Evolutionary conservation across 2,329 filamentous ascomycete genomes (phyloP), one percentile per base, ranked within the genome.

Genomic region (Scopulariopsis brevicaulis): DNA sequence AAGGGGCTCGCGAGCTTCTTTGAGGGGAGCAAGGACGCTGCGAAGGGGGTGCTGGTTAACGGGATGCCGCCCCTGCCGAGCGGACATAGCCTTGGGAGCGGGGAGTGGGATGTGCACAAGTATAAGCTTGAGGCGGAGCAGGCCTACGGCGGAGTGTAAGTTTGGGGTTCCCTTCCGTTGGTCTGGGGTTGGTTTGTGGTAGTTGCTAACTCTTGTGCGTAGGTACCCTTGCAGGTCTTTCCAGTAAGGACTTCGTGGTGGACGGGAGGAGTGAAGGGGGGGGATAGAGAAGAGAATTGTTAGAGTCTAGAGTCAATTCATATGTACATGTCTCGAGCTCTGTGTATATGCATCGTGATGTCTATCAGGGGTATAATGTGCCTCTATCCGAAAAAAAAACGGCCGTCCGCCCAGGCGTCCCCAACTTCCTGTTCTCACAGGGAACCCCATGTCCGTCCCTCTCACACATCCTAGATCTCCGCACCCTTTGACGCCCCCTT

Each of bases 11-110:
- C 88, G 40, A 81, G 82, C 58, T 87, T 84, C 62, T 86, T 96
- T 60, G 81, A 89, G 75, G 83, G 83, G 71, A 75, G 73, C 58
- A 70, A 74, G 63, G 82, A 89, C 56, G 72, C 96, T 25, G 68
- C 67, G 54, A 59, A 73, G 62, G 82, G 92, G 59, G 71, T 96
- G 62, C 85, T 89, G 56, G 79, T 87, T 52, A 79, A 87, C 65
- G 92, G 93, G 1, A 72, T 99, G 72, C 94, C 94, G 59, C 94
- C 94, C n/a, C 74, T 88, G 67, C 94, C 93, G 18, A 85, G 84
- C 66, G 86, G 89, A n/a, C 74, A 85, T 71, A 82, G 76, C 64
- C 65, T 78, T 59, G 71, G 72, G 63, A 74, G 71, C 53, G 78
- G 79, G 51, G 69, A 77, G 61, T 83, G 83, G 75, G 78, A 84